Conservation (phyloP, 2,329 filamentous ascomycete species). For the Shiraia sp. region DNA sequence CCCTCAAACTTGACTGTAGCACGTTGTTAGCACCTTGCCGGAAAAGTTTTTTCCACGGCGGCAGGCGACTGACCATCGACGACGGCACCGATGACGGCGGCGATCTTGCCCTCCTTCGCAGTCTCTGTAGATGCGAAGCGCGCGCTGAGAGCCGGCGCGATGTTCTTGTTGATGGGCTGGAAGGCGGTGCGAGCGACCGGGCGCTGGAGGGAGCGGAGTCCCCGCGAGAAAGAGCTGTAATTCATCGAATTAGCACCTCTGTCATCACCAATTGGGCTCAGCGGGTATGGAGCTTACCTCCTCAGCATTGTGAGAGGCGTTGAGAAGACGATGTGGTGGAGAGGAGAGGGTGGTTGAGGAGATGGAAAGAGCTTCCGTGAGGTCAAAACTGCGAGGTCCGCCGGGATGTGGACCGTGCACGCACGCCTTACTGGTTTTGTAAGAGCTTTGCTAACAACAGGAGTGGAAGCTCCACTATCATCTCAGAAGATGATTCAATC, state of each 20-base stretch:
- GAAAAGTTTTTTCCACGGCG: conserved; percentile 50
- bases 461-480: too few species aligned
- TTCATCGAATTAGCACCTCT: conserved; percentile 44
- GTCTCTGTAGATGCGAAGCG: conserved; percentile 66
- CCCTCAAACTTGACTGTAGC: conserved; percentile 90
- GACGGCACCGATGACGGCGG: conserved; percentile 93
- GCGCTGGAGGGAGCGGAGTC: conserved; percentile 63
- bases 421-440: too few species aligned
- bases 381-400: too few species aligned
- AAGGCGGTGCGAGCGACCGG: conserved; percentile 58
- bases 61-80: conserved; percentile 73
- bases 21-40: conserved; percentile 36
- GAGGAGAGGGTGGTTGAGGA: conserved; percentile 33
- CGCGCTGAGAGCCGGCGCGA: conserved; percentile 62
- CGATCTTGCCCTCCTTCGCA: conserved; percentile 64
- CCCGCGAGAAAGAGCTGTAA: conserved; percentile 67
- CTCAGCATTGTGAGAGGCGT: conserved; percentile 63
- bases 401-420: too few species aligned
- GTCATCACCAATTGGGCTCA: conserved; percentile 45
- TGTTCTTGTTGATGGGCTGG: conserved; percentile 60
- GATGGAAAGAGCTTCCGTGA: conserved; percentile 21
- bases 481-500: too few species aligned
- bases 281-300: conserved; percentile 53
- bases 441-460: too few species aligned
- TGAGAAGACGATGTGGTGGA: conserved; percentile 36